Evolutionary conservation across 345 rosid species (phyloP), one percentile per base, ranked within the genome.

Genomic region (Isatis tinctoria): DNA sequence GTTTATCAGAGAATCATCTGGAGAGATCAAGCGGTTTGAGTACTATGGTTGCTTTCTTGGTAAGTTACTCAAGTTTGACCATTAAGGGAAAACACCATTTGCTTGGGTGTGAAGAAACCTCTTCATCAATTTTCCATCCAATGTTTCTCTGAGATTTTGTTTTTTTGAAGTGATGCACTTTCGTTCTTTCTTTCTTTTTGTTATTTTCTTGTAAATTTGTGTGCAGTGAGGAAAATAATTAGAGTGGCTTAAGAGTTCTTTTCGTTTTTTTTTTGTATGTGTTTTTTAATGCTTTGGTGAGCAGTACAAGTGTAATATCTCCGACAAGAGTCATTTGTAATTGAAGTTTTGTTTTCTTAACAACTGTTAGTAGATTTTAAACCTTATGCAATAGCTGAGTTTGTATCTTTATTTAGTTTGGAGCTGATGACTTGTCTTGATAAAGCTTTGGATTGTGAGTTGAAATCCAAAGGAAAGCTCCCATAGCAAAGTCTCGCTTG

Each of bases 181-280:
- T 79, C 12, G 18, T 18, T 49, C 54, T n/a, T n/a, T n/a, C n/a
- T n/a, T n/a, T n/a, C n/a, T 62, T 81, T 52, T 58, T 52, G 76
- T 70, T 75, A 48, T 78, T 85, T 88, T 85, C 69, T 77, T 87
- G 87, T 87, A 85, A 80, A 81, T 83, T 80, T 82, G 95, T 82
- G 90, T 86, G 95, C 87, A 86, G 87, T 83, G 76, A 85, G 83
- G 62, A 72, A 54, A 70, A 63, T 87, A 83, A 91, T 83, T 69
- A 36, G 84, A 79, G 85, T 88, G 85, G 78, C 66, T 78, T 83
- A 47, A 47, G 67, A 74, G 67, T 30, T 57, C 72, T 52, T 26
- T 8, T 43, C 24, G 22, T 43, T 59, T n/a, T n/a, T n/a, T n/a
- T n/a, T n/a, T n/a, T 14, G 4, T 74, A 67, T 66, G 60, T 30